Evolutionary conservation across 352 stramenopile genomes (phyloP), one percentile per base, ranked within the genome.

Genomic region (Stramenopiles sp.): DNA sequence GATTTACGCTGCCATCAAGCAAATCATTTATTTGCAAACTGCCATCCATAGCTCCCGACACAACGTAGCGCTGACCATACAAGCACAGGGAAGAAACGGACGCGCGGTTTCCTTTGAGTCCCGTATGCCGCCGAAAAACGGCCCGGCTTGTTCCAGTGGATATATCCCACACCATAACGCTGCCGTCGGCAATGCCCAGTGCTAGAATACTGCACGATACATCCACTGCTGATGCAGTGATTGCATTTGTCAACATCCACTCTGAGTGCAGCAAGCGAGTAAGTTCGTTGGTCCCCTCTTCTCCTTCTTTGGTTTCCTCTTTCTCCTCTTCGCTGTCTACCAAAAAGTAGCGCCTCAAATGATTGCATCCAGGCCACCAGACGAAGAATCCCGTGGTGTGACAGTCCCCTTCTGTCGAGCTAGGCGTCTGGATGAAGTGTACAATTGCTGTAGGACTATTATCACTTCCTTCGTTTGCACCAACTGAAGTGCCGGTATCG

Each of bases 341-440:
- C 53, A 71, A 71, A 6, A 6, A 71, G 35, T 71, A 71, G 2
- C 53, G 2, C 35, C 35, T 71, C 12, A 71, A 71, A 6, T 6
- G 53, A 71, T 71, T 71, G 53, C 53, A 35, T 6, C 53, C 53
- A 35, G 53, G 53, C 53, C 53, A 71, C 53, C 53, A 71, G 31
- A 71, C 53, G 1, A 71, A 71, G 35, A 71, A 33, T 2, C 53
- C 53, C 33, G 53, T 71, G 2, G 53, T 71, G 4, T 33, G 33
- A 2, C 6, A 35, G 6, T 6, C 35, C 1, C 35, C 35, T 71
- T 6, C 6, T 6, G 12, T 6, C 4, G 2, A 6, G 6, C 33
- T 33, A 71, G 53, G 53, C 1, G 53, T 71, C 35, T 71, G 53
- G 35, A 71, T 71, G 35, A 71, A 71, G 12, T 2, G 33, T 2